A percentile compares a stretch with the other conserved stretches of the same genome.
These are phyloP conservation scores for Aspergillus transmontanensis DNA, from an alignment of 2,329 filamentous ascomycete species.

Conservation along the genomic window DNA sequence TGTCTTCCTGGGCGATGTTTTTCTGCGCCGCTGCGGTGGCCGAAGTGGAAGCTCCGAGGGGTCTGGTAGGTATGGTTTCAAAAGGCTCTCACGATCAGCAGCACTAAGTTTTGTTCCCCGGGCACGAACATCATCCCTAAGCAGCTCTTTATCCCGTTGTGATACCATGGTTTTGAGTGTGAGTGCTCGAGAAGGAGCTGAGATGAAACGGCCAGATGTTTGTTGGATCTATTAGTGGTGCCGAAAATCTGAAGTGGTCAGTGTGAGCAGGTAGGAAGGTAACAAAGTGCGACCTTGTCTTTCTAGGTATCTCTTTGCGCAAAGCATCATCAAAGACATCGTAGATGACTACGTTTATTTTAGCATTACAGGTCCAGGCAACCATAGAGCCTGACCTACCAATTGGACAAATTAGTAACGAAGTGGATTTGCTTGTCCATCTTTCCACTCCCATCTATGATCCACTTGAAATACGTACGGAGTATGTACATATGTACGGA, in stretches of 20 bases:
- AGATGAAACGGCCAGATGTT: neutral
- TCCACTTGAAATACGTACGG: neutral
- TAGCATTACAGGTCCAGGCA: neutral
- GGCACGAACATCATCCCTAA: constrained; percentile 43
- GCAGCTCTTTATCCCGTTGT: constrained; percentile 34
- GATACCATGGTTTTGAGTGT: constrained; percentile 34
- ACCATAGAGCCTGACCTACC: neutral
- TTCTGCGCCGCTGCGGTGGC: constrained; percentile 28
- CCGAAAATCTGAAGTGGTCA: neutral
- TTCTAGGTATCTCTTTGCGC: neutral
- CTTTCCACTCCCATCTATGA: too few species aligned
- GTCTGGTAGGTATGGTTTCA: constrained; percentile 57
- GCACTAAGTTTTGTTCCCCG: constrained; percentile 45
- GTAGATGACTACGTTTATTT: neutral
- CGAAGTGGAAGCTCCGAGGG: constrained; percentile 33
- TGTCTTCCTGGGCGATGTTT: constrained; percentile 32
- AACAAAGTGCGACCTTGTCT: neutral
- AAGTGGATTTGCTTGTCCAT: neutral
- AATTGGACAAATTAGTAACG: neutral
- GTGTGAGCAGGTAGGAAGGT: neutral
- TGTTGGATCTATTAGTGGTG: neutral
- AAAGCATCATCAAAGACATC: neutral
- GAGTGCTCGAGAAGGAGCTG: neutral
- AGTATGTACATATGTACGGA: neutral
- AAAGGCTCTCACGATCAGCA: constrained; percentile 53